These are phyloP conservation scores for Ochetophila trinervis DNA, from an alignment of 306 rosid genomes.

Conservation along the genomic window DNA sequence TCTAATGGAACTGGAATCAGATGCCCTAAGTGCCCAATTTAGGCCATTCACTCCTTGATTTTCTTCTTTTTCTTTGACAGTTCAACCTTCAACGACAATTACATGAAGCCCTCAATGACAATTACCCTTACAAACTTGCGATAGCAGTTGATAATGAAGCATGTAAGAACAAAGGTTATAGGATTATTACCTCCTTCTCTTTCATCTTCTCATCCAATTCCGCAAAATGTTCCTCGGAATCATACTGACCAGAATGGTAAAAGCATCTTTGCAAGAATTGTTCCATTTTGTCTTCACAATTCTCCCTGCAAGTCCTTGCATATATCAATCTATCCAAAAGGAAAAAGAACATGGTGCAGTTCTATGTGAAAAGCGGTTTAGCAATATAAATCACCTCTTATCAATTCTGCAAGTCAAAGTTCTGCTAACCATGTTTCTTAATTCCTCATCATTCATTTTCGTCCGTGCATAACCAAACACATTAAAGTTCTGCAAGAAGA, in stretches of 20 bases:
- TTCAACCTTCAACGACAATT: too few relatives aligned
- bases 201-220: conserved; percentile 62
- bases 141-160: background rate
- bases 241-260: conserved; percentile 86
- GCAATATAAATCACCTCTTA: conserved; percentile 49
- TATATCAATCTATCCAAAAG: conserved; percentile 19
- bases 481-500: conserved; percentile 57
- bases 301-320: conserved; percentile 52
- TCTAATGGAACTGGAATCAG: background rate
- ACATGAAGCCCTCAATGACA: background rate
- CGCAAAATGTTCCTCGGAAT: conserved; percentile 66
- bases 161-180: conserved; percentile 2
- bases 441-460: conserved; percentile 71
- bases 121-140: background rate
- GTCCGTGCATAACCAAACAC: conserved; percentile 88
- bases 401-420: conserved; percentile 95
- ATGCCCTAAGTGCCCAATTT: background rate
- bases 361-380: conserved; percentile 1
- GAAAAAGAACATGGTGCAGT: background rate
- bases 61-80: background rate
- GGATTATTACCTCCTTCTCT: conserved; percentile 67
- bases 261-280: conserved; percentile 77
- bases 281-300: conserved; percentile 90
- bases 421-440: conserved; percentile 72
- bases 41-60: background rate